phyloP scores from a whole-genome alignment of 2,329 filamentous ascomycete species.

The Dactylellina sp. region DNA sequence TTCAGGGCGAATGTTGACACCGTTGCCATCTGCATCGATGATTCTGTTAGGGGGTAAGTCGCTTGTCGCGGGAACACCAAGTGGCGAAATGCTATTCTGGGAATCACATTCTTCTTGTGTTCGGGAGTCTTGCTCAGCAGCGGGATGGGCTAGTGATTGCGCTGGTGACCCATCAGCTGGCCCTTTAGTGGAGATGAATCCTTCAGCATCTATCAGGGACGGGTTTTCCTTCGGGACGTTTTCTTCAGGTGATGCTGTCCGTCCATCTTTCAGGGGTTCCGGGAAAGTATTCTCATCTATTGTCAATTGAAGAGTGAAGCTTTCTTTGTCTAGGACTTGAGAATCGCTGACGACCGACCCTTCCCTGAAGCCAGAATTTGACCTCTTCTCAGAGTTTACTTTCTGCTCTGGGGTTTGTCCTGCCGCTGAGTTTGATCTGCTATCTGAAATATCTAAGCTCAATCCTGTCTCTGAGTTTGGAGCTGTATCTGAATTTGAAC shows the following conservation, averaged over 20 bases:
- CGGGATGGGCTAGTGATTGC: neutral
- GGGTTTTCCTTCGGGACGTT: neutral
- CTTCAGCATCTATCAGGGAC: too few relatives aligned
- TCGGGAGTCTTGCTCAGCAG: neutral
- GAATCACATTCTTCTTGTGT: neutral
- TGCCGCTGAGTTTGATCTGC: too few relatives aligned
- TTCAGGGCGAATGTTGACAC: neutral
- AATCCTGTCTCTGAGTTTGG: neutral
- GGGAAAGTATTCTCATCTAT: neutral
- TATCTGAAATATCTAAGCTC: too few relatives aligned
- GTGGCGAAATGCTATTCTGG: neutral
- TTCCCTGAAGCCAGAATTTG: too few relatives aligned
- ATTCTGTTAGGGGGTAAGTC: neutral
- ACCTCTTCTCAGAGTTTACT: too few relatives aligned
- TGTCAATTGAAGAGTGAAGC: too few relatives aligned
- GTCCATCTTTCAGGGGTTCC: neutral
- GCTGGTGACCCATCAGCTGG: neutral
- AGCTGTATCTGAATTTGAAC: neutral
- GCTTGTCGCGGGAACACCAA: neutral
- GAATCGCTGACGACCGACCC: too few relatives aligned
- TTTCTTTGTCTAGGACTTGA: too few relatives aligned
- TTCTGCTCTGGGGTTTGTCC: too few relatives aligned
- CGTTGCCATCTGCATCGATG: conserved; percentile 2
- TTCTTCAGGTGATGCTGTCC: neutral
- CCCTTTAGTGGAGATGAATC: too few relatives aligned